Percentiles rank a stretch among this genome's conserved stretches.
Evolutionary conservation across 306 rosid species (phyloP).

Genomic region (Vigna hirtella): DNA sequence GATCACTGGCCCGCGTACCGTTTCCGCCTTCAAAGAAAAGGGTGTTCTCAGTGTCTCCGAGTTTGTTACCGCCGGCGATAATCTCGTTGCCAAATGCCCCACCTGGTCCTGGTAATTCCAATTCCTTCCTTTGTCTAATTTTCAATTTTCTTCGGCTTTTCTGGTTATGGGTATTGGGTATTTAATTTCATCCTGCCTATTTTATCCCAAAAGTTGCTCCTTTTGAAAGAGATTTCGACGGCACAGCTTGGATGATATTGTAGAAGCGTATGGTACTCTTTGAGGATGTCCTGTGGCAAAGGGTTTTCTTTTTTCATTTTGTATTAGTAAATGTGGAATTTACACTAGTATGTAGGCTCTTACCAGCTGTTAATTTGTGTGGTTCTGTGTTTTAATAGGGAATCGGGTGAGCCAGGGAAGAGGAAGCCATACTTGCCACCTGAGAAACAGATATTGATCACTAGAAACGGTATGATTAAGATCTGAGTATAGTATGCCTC

Average conservation of each 20-base stretch:
- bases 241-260: neutral
- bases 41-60: conserved; percentile 98
- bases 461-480: conserved; percentile 78
- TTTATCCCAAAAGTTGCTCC: neutral
- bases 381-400: conserved; percentile 59
- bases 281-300: neutral
- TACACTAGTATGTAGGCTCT: neutral
- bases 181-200: neutral
- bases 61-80: conserved; percentile 88
- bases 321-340: conserved; percentile 19
- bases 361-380: conserved; percentile 6
- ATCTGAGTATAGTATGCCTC: neutral
- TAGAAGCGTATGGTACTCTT: neutral
- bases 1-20: conserved; percentile 90
- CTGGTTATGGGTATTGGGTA: neutral
- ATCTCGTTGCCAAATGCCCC: conserved; percentile 97
- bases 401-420: conserved; percentile 90
- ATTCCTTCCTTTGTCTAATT: neutral
- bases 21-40: conserved; percentile 97
- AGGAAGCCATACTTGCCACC: conserved; percentile 87
- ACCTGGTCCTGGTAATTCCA: conserved; percentile 93
- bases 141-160: neutral
- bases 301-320: neutral
- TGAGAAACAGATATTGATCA: conserved; percentile 86
- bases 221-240: neutral